Conservation (phyloP, 768 basidiomycete species). For the Crepidotus variabilis region DNA sequence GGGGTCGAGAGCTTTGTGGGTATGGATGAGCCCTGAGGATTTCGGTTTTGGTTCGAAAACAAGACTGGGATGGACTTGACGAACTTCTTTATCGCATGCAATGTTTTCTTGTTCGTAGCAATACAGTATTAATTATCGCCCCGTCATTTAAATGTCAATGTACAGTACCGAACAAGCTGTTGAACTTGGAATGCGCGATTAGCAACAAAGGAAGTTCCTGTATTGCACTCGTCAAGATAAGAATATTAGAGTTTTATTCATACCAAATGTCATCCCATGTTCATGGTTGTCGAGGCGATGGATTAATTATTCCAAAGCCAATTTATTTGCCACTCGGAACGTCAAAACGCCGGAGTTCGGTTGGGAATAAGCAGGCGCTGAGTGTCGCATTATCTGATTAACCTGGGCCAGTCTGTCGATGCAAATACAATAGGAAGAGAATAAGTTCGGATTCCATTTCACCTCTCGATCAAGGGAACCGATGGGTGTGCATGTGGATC, state of each 20-base stretch:
- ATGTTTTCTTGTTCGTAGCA: too few species aligned
- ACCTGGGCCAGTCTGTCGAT: too few species aligned
- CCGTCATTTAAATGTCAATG: too few species aligned
- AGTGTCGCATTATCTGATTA: too few species aligned
- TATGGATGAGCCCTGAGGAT: conserved; percentile 38
- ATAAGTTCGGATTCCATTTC: background rate
- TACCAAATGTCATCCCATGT: background rate
- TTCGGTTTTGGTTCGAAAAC: background rate
- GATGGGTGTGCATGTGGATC: background rate
- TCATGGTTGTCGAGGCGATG: background rate
- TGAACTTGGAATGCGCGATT: background rate
- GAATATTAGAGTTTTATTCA: too few species aligned
- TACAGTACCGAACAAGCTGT: background rate
- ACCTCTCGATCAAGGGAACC: background rate
- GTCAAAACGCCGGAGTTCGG: background rate
- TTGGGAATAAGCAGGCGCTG: background rate
- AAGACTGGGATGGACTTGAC: background rate
- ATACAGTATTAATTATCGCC: too few species aligned
- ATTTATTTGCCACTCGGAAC: background rate
- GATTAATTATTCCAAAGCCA: background rate
- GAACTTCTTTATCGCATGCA: too few species aligned
- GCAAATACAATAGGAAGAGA: background rate
- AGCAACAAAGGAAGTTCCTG: background rate
- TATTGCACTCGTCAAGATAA: too few species aligned
- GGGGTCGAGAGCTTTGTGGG: conserved; percentile 41